These are phyloP conservation scores for Boletus reticulatus DNA, from an alignment of 768 basidiomycete species.

Conservation along the genomic window DNA sequence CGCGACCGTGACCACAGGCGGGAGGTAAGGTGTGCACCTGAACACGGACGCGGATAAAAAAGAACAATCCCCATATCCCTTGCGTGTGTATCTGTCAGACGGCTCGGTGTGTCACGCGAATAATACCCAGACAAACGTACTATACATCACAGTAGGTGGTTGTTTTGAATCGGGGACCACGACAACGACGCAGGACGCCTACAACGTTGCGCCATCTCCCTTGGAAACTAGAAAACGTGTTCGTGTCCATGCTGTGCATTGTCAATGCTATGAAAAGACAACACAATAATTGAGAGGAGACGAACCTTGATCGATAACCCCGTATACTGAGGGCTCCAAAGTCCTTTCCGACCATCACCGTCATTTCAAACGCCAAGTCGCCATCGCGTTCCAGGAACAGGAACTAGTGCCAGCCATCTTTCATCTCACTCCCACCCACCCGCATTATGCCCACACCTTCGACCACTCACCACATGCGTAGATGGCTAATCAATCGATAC, in stretches of 20 bases:
- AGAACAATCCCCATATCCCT: neutral
- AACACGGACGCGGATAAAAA: neutral
- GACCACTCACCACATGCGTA: constrained; percentile 27
- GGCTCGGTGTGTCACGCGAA: neutral
- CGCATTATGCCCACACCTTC: neutral
- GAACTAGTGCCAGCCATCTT: neutral
- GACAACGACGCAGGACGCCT: neutral
- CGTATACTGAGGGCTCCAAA: too few relatives aligned
- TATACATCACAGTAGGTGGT: neutral
- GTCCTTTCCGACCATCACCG: too few relatives aligned
- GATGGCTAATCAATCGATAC: constrained; percentile 43
- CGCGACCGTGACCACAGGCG: neutral
- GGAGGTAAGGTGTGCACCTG: constrained; percentile 1
- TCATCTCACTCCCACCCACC: neutral
- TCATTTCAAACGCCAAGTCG: too few relatives aligned
- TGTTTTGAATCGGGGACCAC: neutral
- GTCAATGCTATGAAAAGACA: too few relatives aligned
- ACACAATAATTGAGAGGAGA: too few relatives aligned
- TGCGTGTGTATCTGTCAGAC: constrained; percentile 4
- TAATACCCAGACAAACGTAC: too few relatives aligned
- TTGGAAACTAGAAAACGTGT: neutral
- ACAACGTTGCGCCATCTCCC: neutral
- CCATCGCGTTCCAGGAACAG: neutral
- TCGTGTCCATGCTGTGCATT: neutral
- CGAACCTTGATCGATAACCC: too few relatives aligned